Evolutionary conservation across 2,329 filamentous ascomycete species (phyloP).

Genomic region (Penicillium sp.): DNA sequence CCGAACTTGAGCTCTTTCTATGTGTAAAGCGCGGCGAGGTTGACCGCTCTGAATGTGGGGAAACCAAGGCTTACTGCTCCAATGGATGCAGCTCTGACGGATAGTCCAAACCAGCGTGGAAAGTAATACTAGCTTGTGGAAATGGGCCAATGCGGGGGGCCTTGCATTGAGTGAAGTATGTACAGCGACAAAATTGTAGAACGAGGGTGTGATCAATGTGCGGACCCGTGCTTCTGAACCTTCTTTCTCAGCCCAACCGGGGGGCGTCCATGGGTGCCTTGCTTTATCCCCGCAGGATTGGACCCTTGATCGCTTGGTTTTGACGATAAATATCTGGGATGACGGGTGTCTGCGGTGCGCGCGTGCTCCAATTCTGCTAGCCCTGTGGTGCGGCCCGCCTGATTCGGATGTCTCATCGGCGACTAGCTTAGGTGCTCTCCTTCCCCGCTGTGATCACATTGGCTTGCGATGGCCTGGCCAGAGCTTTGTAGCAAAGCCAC

Average conservation of each 20-base stretch:
- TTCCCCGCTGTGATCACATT: constrained; percentile 1
- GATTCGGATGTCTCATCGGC: background rate
- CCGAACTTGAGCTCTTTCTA: background rate
- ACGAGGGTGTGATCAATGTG: background rate
- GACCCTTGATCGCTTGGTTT: background rate
- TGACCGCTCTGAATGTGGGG: background rate
- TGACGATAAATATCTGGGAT: background rate
- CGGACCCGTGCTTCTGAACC: background rate
- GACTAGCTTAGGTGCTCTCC: background rate
- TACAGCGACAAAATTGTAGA: background rate
- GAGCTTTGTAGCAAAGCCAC: constrained; percentile 1
- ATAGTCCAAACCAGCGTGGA: background rate
- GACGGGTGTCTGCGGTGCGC: background rate
- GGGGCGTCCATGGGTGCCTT: background rate
- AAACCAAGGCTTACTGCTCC: background rate
- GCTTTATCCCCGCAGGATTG: constrained; percentile 9
- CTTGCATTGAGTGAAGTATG: constrained; percentile 7
- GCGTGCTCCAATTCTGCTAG: constrained; percentile 1
- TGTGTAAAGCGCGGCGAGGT: background rate
- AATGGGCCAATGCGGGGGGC: constrained; percentile 3
- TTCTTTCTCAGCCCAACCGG: constrained; percentile 3
- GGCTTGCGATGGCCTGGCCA: background rate
- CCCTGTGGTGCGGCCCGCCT: background rate
- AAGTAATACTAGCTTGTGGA: background rate
- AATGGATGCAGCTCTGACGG: background rate